Conservation (phyloP, 352 stramenopile species). For the Phytophthora nicotianae region DNA sequence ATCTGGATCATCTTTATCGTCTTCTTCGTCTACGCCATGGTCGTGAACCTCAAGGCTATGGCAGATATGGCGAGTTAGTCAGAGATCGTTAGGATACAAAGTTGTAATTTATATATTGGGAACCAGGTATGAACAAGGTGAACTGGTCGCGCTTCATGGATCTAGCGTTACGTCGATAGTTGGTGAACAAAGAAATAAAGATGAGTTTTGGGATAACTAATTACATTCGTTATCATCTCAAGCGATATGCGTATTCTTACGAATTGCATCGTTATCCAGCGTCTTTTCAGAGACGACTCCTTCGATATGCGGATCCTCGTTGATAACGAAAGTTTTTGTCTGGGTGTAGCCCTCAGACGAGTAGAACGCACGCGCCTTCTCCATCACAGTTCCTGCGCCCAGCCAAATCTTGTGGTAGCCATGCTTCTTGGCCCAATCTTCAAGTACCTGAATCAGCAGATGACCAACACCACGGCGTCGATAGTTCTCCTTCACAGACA, state of each 20-base stretch:
- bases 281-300: conserved; percentile 31
- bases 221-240: neutral
- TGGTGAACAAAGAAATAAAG: neutral
- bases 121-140: conserved; percentile 17
- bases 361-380: conserved; percentile 30
- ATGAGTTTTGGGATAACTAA: neutral
- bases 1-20: conserved; percentile 64
- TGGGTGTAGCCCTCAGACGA: conserved; percentile 20
- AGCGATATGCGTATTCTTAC: neutral
- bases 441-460: conserved; percentile 16
- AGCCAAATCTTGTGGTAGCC: conserved; percentile 26
- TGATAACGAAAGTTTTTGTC: conserved; percentile 22
- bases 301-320: conserved; percentile 28
- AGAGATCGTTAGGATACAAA: conserved; percentile 15
- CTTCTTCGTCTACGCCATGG: conserved; percentile 67
- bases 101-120: conserved; percentile 32
- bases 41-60: conserved; percentile 51
- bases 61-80: conserved; percentile 32
- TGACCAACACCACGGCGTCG: conserved; percentile 24
- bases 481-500: conserved; percentile 30
- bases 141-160: conserved; percentile 2
- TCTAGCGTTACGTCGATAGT: neutral
- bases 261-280: neutral
- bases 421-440: conserved; percentile 21
- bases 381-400: conserved; percentile 20